Evolutionary conservation across 768 basidiomycete species (phyloP).

Genomic region (Tulasnella sp.): DNA sequence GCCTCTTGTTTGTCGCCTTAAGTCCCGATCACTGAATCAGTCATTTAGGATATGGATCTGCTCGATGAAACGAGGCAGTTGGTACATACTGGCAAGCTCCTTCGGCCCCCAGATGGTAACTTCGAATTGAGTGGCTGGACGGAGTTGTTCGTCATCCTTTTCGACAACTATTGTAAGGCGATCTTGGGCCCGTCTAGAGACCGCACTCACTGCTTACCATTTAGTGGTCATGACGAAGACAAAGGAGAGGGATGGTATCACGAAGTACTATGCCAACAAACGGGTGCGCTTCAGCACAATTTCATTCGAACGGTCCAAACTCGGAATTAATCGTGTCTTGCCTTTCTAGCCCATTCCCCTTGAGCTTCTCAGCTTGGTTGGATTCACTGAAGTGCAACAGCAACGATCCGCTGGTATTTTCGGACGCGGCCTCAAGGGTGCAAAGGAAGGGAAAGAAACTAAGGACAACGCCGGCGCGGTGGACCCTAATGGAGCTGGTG

Average conservation of each 20-base stretch:
- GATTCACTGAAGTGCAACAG: slow-evolving; percentile 71
- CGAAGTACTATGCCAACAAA: slow-evolving; percentile 71
- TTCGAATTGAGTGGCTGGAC: slow-evolving; percentile 86
- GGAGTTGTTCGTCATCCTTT: slow-evolving; percentile 81
- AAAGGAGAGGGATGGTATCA: slow-evolving; percentile 66
- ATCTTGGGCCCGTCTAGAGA: background rate
- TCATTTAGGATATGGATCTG: slow-evolving; percentile 73
- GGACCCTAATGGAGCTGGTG: slow-evolving; percentile 28
- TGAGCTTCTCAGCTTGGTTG: slow-evolving; percentile 77
- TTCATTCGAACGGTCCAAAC: background rate
- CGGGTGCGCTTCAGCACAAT: slow-evolving; percentile 42
- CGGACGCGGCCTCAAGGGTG: slow-evolving; percentile 46
- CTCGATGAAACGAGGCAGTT: slow-evolving; percentile 73
- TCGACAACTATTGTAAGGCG: slow-evolving; percentile 85
- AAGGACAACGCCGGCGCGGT: slow-evolving; percentile 27
- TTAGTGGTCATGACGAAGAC: slow-evolving; percentile 84
- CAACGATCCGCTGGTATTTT: slow-evolving; percentile 68
- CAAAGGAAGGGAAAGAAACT: slow-evolving; percentile 32
- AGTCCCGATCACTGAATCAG: background rate
- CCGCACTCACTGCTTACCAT: background rate
- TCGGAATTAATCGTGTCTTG: slow-evolving; percentile 2
- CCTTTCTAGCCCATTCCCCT: slow-evolving; percentile 74
- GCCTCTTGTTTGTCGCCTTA: background rate
- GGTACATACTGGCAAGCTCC: slow-evolving; percentile 73
- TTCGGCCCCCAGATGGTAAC: slow-evolving; percentile 81